Evolutionary conservation across 768 basidiomycete species (phyloP), one percentile per base, ranked within the genome.

Genomic region (Suillus clintonianus): DNA sequence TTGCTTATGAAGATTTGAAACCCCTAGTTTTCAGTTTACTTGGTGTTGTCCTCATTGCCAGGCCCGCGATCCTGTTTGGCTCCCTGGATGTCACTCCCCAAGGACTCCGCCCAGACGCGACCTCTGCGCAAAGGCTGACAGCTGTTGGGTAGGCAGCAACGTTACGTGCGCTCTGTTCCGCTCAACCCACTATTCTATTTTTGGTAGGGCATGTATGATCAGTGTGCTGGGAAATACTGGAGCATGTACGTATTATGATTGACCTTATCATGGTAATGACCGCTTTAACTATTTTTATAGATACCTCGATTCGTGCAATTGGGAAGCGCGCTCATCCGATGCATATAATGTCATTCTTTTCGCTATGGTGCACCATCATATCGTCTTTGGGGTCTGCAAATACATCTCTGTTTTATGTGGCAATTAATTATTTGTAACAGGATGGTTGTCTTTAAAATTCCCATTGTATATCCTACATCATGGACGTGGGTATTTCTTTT

Each of bases 41-140:
- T 8, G 95, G 94, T 0, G 92, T 94, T 9, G 72, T 95, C 17
- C 80, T 95, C 10, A 92, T 97, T 56, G 91, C 94, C 9, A 82
- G 92, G 41, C 95, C 94, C 0, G 77, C 82, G 1, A 86, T 87
- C 57, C 68, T 97, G 6, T 96, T 97, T 68, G 89, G 88, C 2
- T 62, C 64, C 60, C 59, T 64, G 3, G 62, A 64, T 59, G 60
- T 62, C 34, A 53, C 22, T 45, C 37, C 27, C 27, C 27, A 27
- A 27, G 27, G 27, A 27, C 4, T 27, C 4, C 27, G 27, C 27
- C 27, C 2, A 27, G 27, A 27, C 27, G 27, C 27, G 27, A 36
- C 34, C 34, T 10, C 34, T 8, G 34, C 10, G 34, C 34, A 36
- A 36, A 36, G 34, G 34, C 34, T 36, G 4, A 6, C 34, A 6